A percentile compares a stretch with the other conserved stretches of the same genome.
These are phyloP conservation scores for Silene noctiflora DNA, from an alignment of 179 eudicot genomes.

Conservation along the genomic window DNA sequence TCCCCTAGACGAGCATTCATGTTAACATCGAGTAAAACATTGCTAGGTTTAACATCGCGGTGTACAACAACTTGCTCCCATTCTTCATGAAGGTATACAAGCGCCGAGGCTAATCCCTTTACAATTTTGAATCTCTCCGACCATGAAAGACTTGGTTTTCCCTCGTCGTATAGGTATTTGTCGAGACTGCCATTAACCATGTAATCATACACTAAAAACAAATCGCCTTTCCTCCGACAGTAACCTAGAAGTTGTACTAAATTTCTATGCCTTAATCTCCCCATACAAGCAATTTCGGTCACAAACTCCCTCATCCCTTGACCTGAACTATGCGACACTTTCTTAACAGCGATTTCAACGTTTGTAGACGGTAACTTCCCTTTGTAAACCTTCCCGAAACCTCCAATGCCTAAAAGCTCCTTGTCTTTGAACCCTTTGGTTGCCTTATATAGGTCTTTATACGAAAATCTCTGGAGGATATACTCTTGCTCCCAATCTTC, in stretches of 20 bases:
- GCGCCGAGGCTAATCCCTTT: slow-evolving; percentile 35
- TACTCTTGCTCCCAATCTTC: slow-evolving; percentile 41
- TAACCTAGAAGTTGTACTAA: slow-evolving; percentile 33
- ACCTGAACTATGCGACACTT: slow-evolving; percentile 33
- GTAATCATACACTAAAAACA: slow-evolving; percentile 33
- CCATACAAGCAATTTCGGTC: slow-evolving; percentile 35
- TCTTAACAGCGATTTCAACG: slow-evolving; percentile 35
- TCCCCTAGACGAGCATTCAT: slow-evolving; percentile 36
- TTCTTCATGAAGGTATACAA: slow-evolving; percentile 39
- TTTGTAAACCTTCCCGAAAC: slow-evolving; percentile 38
- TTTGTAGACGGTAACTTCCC: slow-evolving; percentile 25
- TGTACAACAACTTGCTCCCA: slow-evolving; percentile 47
- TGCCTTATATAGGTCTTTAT: slow-evolving; percentile 33
- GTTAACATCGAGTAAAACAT: slow-evolving; percentile 25
- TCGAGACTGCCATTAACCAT: slow-evolving; percentile 45
- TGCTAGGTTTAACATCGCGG: slow-evolving; percentile 32
- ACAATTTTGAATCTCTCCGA: slow-evolving; percentile 27
- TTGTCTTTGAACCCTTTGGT: slow-evolving; percentile 35
- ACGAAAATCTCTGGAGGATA: slow-evolving; percentile 25
- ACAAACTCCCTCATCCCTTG: slow-evolving; percentile 41
- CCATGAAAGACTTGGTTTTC: slow-evolving; percentile 28
- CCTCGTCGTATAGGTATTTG: slow-evolving; percentile 26
- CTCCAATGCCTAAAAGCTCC: slow-evolving; percentile 32
- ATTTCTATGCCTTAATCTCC: slow-evolving; percentile 33
- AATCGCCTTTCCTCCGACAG: slow-evolving; percentile 32